Base-by-base conservation (phyloP, 192 early-diverging fungal species). In the Cetraspora pellucida region DNA sequence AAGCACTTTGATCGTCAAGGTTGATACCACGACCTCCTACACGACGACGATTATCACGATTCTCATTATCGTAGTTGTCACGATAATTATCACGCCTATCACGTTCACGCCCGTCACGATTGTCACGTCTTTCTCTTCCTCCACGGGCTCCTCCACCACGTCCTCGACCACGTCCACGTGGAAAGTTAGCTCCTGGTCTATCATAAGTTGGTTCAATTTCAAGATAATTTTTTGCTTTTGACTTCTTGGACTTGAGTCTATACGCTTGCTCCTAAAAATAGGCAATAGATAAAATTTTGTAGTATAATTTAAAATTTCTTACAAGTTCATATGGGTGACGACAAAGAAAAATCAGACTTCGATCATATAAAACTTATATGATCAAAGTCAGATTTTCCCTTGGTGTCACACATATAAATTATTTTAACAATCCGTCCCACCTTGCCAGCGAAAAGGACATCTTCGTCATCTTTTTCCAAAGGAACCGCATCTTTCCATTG, bases 141-240 rank as follows among this genome's bases (percentile, higher is more conserved):
- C 49, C 60, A n/a, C 80, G 77, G 72, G 81, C 75, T 57, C 82
- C 58, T 58, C 81, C 77, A 74, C 87, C 85, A 69, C 82, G 77
- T 46, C 85, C 77, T 63, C 83, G 81, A 76, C 83, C 80, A 54
- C 82, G 64, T 59, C 80, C 85, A 43, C 86, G 83, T 70, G 84
- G 85, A 88, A 88, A 88, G 49, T 87, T 90, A 75, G 86, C 85
- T 71, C 89, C 90, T 68, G 86, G 78, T 77, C 87, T 84, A 52
- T 95, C 92, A 84, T 95, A 96, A 77, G 89, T 88, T 82, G 91
- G 92, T 83, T 95, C 92, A 63, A 96, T 91, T 76, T 86, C 85
- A 87, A 95, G 94, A 77, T 89, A 89, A 89, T 91, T 89, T 74
- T 86, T 84, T 75, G 89, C 82, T 83, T 91, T 92, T 70, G 84